These are phyloP conservation scores for Termitomyces sp. DNA, from an alignment of 768 basidiomycete genomes.

Conservation along the genomic window DNA sequence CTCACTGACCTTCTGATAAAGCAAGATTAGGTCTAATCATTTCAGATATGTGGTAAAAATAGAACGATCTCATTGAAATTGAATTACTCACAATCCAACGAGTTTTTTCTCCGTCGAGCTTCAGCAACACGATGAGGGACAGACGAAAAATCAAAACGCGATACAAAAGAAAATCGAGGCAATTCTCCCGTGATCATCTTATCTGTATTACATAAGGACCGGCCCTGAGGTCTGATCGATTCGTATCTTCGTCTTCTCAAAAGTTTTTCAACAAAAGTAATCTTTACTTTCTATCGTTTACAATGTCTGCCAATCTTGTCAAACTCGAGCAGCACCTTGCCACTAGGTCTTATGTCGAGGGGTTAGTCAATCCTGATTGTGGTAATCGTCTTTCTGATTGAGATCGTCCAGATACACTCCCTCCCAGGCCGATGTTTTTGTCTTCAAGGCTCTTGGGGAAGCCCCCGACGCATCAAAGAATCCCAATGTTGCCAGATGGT, in stretches of 20 bases:
- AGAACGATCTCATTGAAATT: no score
- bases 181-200: no score
- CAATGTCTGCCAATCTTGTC: constrained; percentile 62
- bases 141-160: no score
- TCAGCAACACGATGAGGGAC: no score
- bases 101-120: no score
- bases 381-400: constrained; percentile 10
- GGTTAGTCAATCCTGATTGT: constrained; percentile 46
- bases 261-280: constrained; percentile 17
- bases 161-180: no score
- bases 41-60: no score
- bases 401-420: constrained; percentile 65
- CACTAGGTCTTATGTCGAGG: constrained; percentile 85
- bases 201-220: constrained; percentile 14
- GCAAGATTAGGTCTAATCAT: no score
- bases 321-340: constrained; percentile 86
- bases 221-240: constrained; percentile 19
- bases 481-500: constrained; percentile 87
- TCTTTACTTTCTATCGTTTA: constrained; percentile 15
- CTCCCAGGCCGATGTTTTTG: constrained; percentile 90
- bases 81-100: no score
- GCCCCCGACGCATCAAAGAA: constrained; percentile 58
- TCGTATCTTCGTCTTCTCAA: constrained; percentile 6
- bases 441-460: constrained; percentile 75
- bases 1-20: no score